Evolutionary conservation across 108 stramenopile species (phyloP).

Genomic region (Nitzschia sp.): DNA sequence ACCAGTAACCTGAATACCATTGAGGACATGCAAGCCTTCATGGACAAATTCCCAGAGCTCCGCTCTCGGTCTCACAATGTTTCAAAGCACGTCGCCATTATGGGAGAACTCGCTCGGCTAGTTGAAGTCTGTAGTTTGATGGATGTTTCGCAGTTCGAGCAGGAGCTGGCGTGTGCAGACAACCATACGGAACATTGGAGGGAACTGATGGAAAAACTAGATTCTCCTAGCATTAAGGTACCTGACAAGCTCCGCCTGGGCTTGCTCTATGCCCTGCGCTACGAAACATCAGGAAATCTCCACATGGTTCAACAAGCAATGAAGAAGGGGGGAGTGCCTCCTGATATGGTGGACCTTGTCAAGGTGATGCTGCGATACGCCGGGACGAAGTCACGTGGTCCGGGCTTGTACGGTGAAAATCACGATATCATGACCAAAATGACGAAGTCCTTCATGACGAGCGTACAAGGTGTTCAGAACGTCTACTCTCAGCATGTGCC

Average conservation of each 20-base stretch:
- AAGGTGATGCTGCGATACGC: slow-evolving; percentile 92
- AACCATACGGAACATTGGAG: slow-evolving; percentile 90
- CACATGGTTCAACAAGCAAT: slow-evolving; percentile 87
- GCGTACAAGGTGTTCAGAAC: slow-evolving; percentile 95
- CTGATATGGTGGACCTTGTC: slow-evolving; percentile 88
- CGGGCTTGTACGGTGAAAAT: slow-evolving; percentile 89
- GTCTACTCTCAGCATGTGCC: slow-evolving; percentile 98
- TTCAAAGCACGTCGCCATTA: slow-evolving; percentile 96
- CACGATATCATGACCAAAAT: slow-evolving; percentile 85
- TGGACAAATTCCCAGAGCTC: slow-evolving; percentile 97
- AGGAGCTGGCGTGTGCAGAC: slow-evolving; percentile 95
- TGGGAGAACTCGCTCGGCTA: slow-evolving; percentile 94
- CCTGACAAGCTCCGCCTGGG: slow-evolving; percentile 97
- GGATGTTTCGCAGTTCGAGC: slow-evolving; percentile 99
- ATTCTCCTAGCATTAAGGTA: slow-evolving; percentile 70
- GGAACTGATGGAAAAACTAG: slow-evolving; percentile 89
- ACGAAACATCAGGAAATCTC: slow-evolving; percentile 84
- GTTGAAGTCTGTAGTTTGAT: slow-evolving; percentile 92
- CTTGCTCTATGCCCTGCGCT: slow-evolving; percentile 95
- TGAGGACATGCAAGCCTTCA: slow-evolving; percentile 98
- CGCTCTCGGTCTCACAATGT: slow-evolving; percentile 86
- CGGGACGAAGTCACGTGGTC: slow-evolving; percentile 78
- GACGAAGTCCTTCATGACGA: slow-evolving; percentile 91
- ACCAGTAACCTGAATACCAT: slow-evolving; percentile 82
- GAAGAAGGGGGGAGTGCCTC: slow-evolving; percentile 87